Evolutionary conservation across 2,329 filamentous ascomycete species (phyloP), one percentile per base, ranked within the genome.

Genomic region (Paecilomyces variotii): DNA sequence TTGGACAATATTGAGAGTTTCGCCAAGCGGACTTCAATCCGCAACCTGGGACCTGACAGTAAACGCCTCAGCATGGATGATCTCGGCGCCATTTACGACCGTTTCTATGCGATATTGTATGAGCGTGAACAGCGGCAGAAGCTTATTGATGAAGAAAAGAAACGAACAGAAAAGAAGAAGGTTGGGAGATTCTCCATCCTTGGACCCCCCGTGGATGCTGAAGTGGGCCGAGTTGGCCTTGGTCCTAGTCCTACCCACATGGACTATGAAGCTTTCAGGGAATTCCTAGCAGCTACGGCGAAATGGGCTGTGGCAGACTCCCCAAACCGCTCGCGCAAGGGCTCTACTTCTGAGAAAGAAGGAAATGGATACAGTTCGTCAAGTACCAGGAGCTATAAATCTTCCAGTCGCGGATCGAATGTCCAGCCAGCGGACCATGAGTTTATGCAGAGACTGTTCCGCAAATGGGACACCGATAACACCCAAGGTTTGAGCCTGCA

Each of bases 1-100:
- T 80, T 99, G 58, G 91, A 91, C 72, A 97, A 92, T 64, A 97
- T 99, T 68, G 94, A 97, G 76, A 96, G 86, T 66, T 99, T 99
- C 70, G 91, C 94, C 56, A 99, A 97, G 78, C 86, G 94, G 63
- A 99, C 94, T 2, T 95, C 93, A 1, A 96, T 99, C 62, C 84
- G 94, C 35, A 99, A 99, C 67, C 83, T 99, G 27, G 94, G 94
- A 0, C 91, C 93, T 0, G 94, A 99, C 65, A 97, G 92, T 79
- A 99, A 97, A 76, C 84, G 92, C 56, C 79, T 99, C 34, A 90
- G 85, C 67, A 80, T 87, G 5, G 91, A 93, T 55, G 94, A 99
- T 69, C 82, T 99, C 3, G 90, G 91, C 30, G 88, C 90, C 49
- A 79, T 97, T 25, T 99, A 99, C 69, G 94, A 99, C 73, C 86